A percentile compares a stretch with the other conserved stretches of the same genome.
Conservation (phyloP, 768 basidiomycete species). For the Suillus subluteus region DNA sequence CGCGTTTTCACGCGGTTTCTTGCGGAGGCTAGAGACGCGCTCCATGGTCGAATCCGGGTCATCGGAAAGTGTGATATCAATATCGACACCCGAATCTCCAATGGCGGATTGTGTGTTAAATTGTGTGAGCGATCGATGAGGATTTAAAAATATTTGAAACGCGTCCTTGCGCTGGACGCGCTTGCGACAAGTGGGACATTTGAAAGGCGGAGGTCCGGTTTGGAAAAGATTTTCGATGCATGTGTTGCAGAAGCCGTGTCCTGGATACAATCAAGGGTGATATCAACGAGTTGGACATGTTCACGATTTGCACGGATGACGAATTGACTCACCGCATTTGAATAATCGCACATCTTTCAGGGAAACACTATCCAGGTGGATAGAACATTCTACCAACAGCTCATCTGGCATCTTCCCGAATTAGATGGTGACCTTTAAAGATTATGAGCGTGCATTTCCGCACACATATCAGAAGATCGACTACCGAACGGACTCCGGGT, state of each 20-base stretch:
- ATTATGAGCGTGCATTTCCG: conserved; percentile 2
- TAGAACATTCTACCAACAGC: conserved; percentile 34
- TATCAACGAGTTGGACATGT: conserved; percentile 16
- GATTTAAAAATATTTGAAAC: conserved; percentile 29
- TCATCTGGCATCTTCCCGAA: conserved; percentile 19
- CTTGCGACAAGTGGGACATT: conserved; percentile 36
- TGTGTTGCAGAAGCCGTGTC: conserved; percentile 37
- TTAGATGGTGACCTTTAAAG: not conserved
- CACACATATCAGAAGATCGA: conserved; percentile 4
- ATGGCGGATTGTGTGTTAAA: not conserved
- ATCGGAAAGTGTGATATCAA: conserved; percentile 10
- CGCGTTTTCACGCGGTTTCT: conserved; percentile 9
- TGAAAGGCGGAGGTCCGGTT: conserved; percentile 12
- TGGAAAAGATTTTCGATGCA: conserved; percentile 28
- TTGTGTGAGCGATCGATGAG: conserved; percentile 21
- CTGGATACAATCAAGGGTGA: conserved; percentile 23
- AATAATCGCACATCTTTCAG: conserved; percentile 33
- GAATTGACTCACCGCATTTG: conserved; percentile 30
- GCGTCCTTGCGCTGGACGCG: conserved; percentile 30
- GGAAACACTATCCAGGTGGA: conserved; percentile 33
- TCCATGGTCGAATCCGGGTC: not conserved
- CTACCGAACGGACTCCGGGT: not conserved
- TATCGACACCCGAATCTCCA: conserved; percentile 1
- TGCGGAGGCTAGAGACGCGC: conserved; percentile 5
- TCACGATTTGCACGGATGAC: conserved; percentile 1